Evolutionary conservation across 2,329 filamentous ascomycete genomes (phyloP).

Genomic region (Karstenula rhodostoma): DNA sequence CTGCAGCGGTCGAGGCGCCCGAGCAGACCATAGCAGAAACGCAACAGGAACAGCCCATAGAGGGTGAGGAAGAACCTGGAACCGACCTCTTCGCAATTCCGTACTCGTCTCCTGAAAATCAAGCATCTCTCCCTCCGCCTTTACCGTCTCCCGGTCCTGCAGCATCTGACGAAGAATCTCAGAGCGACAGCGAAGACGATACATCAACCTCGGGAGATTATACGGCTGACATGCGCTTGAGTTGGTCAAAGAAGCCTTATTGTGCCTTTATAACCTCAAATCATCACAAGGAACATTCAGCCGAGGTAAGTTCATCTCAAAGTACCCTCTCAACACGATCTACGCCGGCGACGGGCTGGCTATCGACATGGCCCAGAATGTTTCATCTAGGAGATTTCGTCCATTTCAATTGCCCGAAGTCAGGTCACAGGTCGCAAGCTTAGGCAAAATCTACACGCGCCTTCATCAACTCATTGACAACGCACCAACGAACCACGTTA

Average conservation of each 20-base stretch:
- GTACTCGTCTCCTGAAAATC: not conserved
- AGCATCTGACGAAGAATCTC: not conserved
- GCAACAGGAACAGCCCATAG: not conserved
- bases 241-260: constrained; percentile 8
- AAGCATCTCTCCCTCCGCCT: constrained; percentile 7
- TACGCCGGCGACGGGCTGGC: not conserved
- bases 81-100: not conserved
- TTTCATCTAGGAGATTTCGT: not conserved
- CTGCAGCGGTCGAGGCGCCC: not conserved
- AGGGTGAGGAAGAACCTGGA: not conserved
- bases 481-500: not conserved
- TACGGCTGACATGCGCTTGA: not conserved
- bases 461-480: not conserved
- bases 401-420: not conserved
- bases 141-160: not conserved
- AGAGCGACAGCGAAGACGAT: not conserved
- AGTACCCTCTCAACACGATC: not conserved
- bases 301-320: not conserved
- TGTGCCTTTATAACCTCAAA: not conserved
- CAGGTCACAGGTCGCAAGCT: not conserved
- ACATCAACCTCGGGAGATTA: not conserved
- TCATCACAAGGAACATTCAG: not conserved
- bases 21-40: not conserved
- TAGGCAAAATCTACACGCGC: not conserved
- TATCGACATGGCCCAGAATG: not conserved